phyloP scores from a whole-genome alignment of 306 rosid species.

The Crataegus laevigata region DNA sequence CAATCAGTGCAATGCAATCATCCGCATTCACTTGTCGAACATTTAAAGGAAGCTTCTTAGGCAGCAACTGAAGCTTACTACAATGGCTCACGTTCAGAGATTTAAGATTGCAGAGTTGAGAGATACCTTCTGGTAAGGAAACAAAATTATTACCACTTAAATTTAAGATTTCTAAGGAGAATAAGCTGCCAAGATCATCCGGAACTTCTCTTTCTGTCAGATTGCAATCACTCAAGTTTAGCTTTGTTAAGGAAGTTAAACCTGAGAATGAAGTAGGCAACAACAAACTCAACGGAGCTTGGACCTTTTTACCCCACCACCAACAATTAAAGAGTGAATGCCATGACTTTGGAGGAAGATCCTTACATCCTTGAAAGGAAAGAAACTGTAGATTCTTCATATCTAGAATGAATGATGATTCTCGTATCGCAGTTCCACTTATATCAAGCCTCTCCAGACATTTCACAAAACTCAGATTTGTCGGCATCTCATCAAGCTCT shows the following conservation, averaged over 20 bases:
- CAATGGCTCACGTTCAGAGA: constrained; percentile 3
- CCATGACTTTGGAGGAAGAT: neutral
- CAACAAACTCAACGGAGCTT: neutral
- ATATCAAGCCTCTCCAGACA: neutral
- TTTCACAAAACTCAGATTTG: too few species aligned
- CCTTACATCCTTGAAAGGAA: neutral
- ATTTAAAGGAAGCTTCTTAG: neutral
- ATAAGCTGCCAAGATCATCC: constrained; percentile 1
- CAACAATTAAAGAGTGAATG: neutral
- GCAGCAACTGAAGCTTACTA: neutral
- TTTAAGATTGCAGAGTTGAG: constrained; percentile 1
- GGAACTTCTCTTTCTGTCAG: constrained; percentile 15
- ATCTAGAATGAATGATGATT: neutral
- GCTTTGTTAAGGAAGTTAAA: neutral
- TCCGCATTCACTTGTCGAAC: neutral
- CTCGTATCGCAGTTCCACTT: neutral
- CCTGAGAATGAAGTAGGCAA: neutral
- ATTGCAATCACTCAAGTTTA: constrained; percentile 13
- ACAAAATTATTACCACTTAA: constrained; percentile 5
- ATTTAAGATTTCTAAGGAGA: neutral
- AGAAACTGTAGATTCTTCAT: neutral
- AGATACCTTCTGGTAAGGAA: neutral
- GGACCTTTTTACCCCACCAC: neutral
- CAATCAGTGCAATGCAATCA: constrained; percentile 8
- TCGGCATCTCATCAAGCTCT: neutral